Evolutionary conservation across 2,329 filamentous ascomycete genomes (phyloP), one percentile per base, ranked within the genome.

Genomic region (Apiospora phragmitis): DNA sequence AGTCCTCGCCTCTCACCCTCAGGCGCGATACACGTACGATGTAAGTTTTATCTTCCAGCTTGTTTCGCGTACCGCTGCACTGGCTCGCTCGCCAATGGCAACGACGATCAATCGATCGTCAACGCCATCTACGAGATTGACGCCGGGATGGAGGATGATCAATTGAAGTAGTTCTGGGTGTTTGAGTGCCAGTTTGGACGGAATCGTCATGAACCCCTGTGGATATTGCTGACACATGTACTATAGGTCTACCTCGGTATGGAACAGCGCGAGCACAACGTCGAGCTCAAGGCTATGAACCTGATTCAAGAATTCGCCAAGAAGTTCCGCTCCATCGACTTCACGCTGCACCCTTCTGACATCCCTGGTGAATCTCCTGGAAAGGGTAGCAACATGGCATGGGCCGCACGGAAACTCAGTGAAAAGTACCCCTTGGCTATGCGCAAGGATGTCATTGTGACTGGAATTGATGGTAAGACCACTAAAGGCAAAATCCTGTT

Each of bases 301-400:
- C 83, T 93, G 21, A 85, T 90, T n/a, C 85, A 88, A 65, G 86
- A 88, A 71, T 93, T 92, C 75, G 81, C 86, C 73, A 88, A 88
- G 76, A 89, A 86, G 71, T 93, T 94, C 77, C 88, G 89, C 55
- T 87, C 86, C 71, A 90, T 94, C 75, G 88, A 89, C 75, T 90
- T 88, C 77, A 93, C 91, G 3, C 80, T 92, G 16, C 92, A 94
- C 76, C 91, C 92, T 1, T 81, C 85, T 29, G 89, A 89, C 69
- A 88, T 93, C 68, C 86, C 88, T 4, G 89, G 90, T 16, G 92
- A 94, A 78, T 88, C 91, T 67, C 90, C 91, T 69, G 92, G 92
- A 71, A 94, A 94, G 78, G 92, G 92, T 73, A 93, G 91, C 82
- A 94, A 94, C 79, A 86, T 92, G 72, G 88, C 88, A 68, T 94